A percentile compares a stretch with the other conserved stretches of the same genome.
Conservation (phyloP, 208 protist species). For the Wallacemonas rigidus region DNA sequence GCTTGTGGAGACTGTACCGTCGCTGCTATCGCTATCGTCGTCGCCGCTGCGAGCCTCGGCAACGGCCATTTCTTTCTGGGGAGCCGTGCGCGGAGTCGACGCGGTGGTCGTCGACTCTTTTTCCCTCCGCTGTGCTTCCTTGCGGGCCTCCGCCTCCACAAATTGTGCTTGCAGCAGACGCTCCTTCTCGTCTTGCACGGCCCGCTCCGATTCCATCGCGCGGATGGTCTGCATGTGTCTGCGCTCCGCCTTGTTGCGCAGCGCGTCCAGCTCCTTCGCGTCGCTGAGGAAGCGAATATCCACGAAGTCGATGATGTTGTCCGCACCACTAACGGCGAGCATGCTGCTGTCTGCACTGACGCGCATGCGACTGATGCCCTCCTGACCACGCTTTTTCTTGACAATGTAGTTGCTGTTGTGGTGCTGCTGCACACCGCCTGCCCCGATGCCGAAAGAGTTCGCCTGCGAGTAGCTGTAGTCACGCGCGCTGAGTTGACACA, state of each 20-base stretch:
- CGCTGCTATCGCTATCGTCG: neutral
- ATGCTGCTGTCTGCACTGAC: slow-evolving; percentile 71
- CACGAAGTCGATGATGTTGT: slow-evolving; percentile 90
- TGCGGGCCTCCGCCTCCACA: neutral
- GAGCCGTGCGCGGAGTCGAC: neutral
- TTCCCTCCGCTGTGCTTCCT: neutral
- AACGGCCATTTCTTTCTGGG: neutral
- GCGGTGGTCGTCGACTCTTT: neutral
- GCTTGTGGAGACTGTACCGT: slow-evolving; percentile 13
- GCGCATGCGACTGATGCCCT: slow-evolving; percentile 79
- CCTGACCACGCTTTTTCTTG: slow-evolving; percentile 53
- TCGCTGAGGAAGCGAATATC: slow-evolving; percentile 86
- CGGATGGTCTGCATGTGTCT: slow-evolving; percentile 75
- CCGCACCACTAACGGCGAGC: slow-evolving; percentile 74
- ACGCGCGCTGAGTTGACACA: slow-evolving; percentile 87
- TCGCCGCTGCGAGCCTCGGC: neutral
- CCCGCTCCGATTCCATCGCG: slow-evolving; percentile 59
- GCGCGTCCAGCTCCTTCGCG: slow-evolving; percentile 67
- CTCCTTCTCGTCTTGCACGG: slow-evolving; percentile 26
- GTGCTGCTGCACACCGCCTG: slow-evolving; percentile 22
- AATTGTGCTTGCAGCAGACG: slow-evolving; percentile 5
- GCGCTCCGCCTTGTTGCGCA: slow-evolving; percentile 77
- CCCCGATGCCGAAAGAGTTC: slow-evolving; percentile 39
- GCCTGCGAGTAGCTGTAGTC: slow-evolving; percentile 83
- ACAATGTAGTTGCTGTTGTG: slow-evolving; percentile 46